Conservation (phyloP, 78 protist species). For the Dictyostelium capitatum region DNA sequence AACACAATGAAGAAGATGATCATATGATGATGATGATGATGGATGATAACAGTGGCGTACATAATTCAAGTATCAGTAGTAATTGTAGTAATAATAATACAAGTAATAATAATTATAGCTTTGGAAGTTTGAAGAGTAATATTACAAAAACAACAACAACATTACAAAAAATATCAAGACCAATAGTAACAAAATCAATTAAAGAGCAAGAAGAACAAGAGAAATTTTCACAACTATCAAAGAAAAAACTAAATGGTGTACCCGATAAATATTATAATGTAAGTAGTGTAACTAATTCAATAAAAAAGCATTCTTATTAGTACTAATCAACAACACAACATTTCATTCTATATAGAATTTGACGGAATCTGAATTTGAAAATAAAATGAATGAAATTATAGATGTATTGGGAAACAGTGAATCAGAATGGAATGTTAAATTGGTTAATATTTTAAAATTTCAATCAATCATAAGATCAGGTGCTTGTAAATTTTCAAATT, state of each 20-base stretch:
- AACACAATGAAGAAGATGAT: background rate
- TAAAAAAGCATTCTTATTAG: no score
- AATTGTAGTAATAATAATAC: background rate
- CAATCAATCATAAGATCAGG: constrained; percentile 33
- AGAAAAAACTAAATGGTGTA: constrained; percentile 12
- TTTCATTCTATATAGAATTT: background rate
- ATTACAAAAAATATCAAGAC: background rate
- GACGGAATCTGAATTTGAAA: constrained; percentile 23
- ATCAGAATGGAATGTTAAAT: constrained; percentile 54
- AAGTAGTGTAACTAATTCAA: no score
- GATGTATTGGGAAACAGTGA: background rate
- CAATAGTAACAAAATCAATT: background rate
- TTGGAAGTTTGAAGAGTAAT: background rate
- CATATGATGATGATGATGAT: background rate
- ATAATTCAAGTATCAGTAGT: background rate
- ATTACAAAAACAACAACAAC: background rate
- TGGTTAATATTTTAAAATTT: constrained; percentile 31
- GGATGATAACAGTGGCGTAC: background rate
- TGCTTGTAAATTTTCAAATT: constrained; percentile 16
- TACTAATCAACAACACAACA: no score
- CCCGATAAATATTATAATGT: background rate
- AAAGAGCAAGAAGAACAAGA: background rate
- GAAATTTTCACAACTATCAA: constrained; percentile 2
- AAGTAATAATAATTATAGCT: background rate
- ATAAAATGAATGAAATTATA: constrained; percentile 23